phyloP scores from a whole-genome alignment of 2,329 filamentous ascomycete species.

The Cordyceps tenuipes region DNA sequence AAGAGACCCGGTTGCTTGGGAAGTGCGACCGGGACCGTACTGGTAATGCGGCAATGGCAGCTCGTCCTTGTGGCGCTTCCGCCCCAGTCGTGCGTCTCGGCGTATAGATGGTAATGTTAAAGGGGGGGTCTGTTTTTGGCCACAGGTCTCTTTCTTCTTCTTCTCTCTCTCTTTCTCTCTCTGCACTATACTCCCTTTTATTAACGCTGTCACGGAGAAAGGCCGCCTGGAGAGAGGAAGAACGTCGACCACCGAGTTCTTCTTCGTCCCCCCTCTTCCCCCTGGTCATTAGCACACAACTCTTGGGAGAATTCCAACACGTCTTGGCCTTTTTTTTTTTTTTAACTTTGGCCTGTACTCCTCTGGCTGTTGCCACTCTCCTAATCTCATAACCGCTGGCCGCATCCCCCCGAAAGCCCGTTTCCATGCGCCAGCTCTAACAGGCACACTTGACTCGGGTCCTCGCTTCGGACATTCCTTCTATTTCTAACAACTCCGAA shows the following conservation, averaged over 20 bases:
- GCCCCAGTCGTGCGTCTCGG: constrained; percentile 11
- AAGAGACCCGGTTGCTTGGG: constrained; percentile 1
- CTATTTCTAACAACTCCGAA: not conserved
- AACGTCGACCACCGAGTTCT: not conserved
- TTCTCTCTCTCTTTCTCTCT: not conserved
- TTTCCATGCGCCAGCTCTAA: constrained; percentile 2
- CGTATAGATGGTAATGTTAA: constrained; percentile 8
- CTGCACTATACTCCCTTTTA: not conserved
- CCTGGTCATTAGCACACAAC: constrained; percentile 6
- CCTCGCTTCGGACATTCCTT: not conserved
- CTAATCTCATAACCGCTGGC: not conserved
- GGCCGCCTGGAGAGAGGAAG: not conserved
- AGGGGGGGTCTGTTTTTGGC: constrained; percentile 2
- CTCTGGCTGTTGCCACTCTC: not conserved
- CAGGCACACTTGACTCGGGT: constrained; percentile 7
- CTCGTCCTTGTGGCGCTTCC: constrained; percentile 7
- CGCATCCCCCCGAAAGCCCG: not conserved
- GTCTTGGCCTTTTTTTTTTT: not conserved
- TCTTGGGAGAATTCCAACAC: constrained; percentile 4
- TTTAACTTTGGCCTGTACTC: not conserved
- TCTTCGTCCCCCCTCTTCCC: not conserved
- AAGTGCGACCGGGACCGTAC: not conserved
- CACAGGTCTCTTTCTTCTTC: not conserved
- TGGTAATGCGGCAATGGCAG: constrained; percentile 2
- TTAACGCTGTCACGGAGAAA: constrained; percentile 1